Evolutionary conservation across 2,329 filamentous ascomycete species (phyloP), one percentile per base, ranked within the genome.

Genomic region (Triangularia setosa): DNA sequence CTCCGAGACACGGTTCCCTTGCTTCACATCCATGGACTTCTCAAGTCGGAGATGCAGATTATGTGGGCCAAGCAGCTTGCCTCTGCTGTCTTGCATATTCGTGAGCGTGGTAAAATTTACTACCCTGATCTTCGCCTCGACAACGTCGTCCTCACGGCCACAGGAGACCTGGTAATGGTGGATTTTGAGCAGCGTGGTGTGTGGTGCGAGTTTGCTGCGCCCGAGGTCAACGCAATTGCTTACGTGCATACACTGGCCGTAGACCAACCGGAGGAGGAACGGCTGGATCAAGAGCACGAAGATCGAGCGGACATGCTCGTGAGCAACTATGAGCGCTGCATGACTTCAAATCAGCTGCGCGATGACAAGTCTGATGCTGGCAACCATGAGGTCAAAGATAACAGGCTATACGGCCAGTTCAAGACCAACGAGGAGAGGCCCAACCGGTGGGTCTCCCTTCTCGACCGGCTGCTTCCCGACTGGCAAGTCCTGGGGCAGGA

Each of bases 121-220:
- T 87, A 87, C 67, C 83, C 84, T 1, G 85, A 87, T 67, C 78
- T 87, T 14, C 82, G 85, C 14, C 79, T 87, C 4, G 85, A 87
- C 72, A 87, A 87, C 68, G 77, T 87, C 33, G 81, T 87, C 2
- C 73, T 87, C 14, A 81, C 83, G 1, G 76, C 76, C 23, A 69
- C 75, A 1, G 75, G 75, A 21, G 78, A 86, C 61, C 74, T 81
- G 9, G 71, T 87, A 69, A 82, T 88, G 79, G 79, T 87, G 4
- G 85, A 88, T 66, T 86, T 88, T 69, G 85, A 88, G 73, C 85
- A 87, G 72, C 80, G 85, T 30, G 85, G 85, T 7, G 84, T 87
- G 1, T 87, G 85, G 85, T 85, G 82, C 73, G 83, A 86, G 71
- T 87, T 87, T 72, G 82, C 81, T 1, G 79, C 85, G 0, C 85